phyloP scores from a whole-genome alignment of 495 filamentous ascomycete species.

The Aspergillus haitiensis region DNA sequence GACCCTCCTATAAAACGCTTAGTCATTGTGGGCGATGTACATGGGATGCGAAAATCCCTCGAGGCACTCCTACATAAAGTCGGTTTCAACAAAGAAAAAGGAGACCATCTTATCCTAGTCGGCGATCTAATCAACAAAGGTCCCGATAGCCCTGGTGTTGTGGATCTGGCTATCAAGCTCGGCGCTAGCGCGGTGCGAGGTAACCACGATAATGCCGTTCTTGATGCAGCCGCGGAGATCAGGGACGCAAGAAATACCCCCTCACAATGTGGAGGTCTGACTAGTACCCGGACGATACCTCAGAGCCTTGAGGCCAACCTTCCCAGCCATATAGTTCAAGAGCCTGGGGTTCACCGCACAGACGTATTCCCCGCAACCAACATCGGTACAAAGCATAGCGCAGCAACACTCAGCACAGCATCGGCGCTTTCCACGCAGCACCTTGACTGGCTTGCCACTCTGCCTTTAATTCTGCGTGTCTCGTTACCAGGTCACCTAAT shows the following conservation, averaged over 20 bases:
- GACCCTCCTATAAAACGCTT: conserved; percentile 41
- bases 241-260: not conserved
- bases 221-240: conserved; percentile 37
- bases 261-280: conserved; percentile 64
- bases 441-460: conserved; percentile 59
- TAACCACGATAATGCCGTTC: conserved; percentile 81
- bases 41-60: conserved; percentile 70
- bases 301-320: not conserved
- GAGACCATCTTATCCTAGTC: conserved; percentile 76
- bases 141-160: conserved; percentile 73
- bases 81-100: conserved; percentile 51
- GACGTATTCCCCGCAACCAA: not conserved
- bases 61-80: conserved; percentile 63
- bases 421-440: conserved; percentile 50
- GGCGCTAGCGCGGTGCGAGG: conserved; percentile 74
- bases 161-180: conserved; percentile 64
- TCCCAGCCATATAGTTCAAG: not conserved
- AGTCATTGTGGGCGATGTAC: conserved; percentile 81
- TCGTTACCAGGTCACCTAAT: conserved; percentile 37
- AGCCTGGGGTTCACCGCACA: not conserved
- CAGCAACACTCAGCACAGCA: conserved; percentile 19
- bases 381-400: conserved; percentile 9
- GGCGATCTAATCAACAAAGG: conserved; percentile 88
- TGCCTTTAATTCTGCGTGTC: conserved; percentile 68
- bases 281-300: not conserved